phyloP scores from a whole-genome alignment of 2,329 filamentous ascomycete genomes.

The Penicillium occitanis region DNA sequence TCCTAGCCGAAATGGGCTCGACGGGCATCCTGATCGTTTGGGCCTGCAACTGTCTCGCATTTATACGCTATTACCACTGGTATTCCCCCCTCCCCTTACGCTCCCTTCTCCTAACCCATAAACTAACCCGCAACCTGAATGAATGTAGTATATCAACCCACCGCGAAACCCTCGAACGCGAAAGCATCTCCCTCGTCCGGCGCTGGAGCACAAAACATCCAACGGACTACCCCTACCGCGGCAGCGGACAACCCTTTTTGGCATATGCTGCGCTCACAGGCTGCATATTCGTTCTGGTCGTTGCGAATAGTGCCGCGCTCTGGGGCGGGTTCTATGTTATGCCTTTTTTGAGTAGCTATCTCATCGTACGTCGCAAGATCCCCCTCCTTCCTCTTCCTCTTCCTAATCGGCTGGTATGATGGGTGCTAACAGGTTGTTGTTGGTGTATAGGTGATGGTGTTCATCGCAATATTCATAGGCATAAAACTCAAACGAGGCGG shows the following conservation, averaged over 20 bases:
- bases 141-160: conserved; percentile 14
- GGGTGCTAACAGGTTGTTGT: neutral
- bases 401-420: too few species aligned
- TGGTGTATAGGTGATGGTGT: conserved; percentile 31
- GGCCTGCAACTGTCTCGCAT: conserved; percentile 45
- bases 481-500: conserved; percentile 30
- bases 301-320: conserved; percentile 37
- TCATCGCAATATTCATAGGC: conserved; percentile 31
- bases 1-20: conserved; percentile 41
- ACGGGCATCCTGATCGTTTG: conserved; percentile 40
- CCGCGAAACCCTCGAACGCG: conserved; percentile 14
- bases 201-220: conserved; percentile 18
- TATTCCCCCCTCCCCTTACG: conserved; percentile 17
- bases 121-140: neutral
- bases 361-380: conserved; percentile 34
- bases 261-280: conserved; percentile 38
- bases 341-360: conserved; percentile 42
- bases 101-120: neutral
- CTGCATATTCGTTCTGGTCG: conserved; percentile 38
- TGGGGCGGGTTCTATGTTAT: conserved; percentile 39
- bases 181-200: conserved; percentile 18
- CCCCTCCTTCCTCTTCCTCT: too few species aligned
- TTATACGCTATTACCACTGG: conserved; percentile 42
- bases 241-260: conserved; percentile 41
- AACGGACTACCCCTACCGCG: conserved; percentile 42